Conservation (phyloP, 768 basidiomycete species). For the Boletus coccyginus region DNA sequence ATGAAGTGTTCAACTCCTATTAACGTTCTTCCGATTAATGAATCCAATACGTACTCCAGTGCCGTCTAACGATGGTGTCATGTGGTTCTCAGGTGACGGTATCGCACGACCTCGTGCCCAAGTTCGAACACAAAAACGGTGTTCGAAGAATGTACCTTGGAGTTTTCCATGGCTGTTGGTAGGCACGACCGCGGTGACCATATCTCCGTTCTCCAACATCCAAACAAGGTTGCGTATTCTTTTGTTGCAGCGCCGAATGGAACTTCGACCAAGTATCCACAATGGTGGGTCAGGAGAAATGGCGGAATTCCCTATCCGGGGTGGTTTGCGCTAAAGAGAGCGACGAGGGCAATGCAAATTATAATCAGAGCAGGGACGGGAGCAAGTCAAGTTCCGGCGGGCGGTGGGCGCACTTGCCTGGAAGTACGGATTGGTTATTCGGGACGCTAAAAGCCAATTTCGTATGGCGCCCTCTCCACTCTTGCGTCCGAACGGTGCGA, state of each 20-base stretch:
- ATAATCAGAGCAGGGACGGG: neutral
- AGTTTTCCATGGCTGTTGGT: neutral
- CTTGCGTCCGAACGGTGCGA: neutral
- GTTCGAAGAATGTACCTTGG: slow-evolving; percentile 4
- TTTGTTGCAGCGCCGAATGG: slow-evolving; percentile 12
- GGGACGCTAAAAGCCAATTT: neutral
- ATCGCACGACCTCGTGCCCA: slow-evolving; percentile 5
- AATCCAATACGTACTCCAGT: neutral
- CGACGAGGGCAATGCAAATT: slow-evolving; percentile 3
- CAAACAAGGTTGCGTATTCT: neutral
- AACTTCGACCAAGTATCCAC: slow-evolving; percentile 8
- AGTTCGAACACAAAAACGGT: neutral
- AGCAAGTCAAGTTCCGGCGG: neutral
- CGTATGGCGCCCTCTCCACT: neutral
- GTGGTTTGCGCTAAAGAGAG: neutral
- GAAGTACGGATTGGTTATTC: slow-evolving; percentile 13
- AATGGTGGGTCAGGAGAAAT: slow-evolving; percentile 3
- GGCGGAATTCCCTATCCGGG: slow-evolving; percentile 7
- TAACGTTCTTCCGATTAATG: neutral
- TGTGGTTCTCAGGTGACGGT: slow-evolving; percentile 1
- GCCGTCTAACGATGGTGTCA: neutral
- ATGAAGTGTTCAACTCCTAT: slow-evolving; percentile 7
- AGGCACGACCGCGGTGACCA: slow-evolving; percentile 13
- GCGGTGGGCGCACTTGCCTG: neutral
- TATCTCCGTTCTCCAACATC: slow-evolving; percentile 6